Base-by-base conservation (phyloP, 1,284 basidiomycete species). In the Ustilago loliicola region DNA sequence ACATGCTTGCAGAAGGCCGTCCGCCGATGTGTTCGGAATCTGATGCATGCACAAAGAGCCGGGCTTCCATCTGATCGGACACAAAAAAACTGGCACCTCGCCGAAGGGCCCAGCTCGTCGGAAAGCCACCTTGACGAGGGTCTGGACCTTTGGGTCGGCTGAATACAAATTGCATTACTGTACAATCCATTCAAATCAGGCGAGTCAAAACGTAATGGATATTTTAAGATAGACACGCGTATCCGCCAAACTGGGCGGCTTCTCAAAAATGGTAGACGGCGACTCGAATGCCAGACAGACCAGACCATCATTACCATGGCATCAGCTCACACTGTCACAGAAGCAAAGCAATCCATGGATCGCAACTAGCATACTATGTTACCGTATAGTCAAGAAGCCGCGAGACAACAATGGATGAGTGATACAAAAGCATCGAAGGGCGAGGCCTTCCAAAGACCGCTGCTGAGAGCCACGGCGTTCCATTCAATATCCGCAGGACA, bases 391-490 rank as follows among this genome's bases (percentile, higher is more conserved):
- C 36, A 38, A 3, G 3, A 45, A 45, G 42, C n/a, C 7, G n/a
- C 42, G n/a, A 45, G 42, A 1, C 42, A 21, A 23, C 21, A 15
- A 15, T 11, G 3, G 9, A 38, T 8, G 9, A 38, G 3, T 38
- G 36, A 15, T 38, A 21, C 45, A 47, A 23, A 8, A 47, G 45
- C 13, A 23, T 23, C 45, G n/a, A 47, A 17, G 45, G 45, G 45
- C 45, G 45, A 47, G 45, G 17, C 45, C 45, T 21, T 47, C 11
- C 13, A 47, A 23, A 3, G 3, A 23, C n/a, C 45, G 45, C 45
- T 21, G 13, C n/a, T 38, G 36, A n/a, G n/a, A n/a, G n/a, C n/a
- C n/a, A 38, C 53, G 53, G 53, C 56, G 56, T 59, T 59, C 56
- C 42, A 48, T 32, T 59, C 10, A 23, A 19, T n/a, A 38, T 34